Evolutionary conservation across 441 rosid genomes (phyloP).

Genomic region (Populus hybrid): DNA sequence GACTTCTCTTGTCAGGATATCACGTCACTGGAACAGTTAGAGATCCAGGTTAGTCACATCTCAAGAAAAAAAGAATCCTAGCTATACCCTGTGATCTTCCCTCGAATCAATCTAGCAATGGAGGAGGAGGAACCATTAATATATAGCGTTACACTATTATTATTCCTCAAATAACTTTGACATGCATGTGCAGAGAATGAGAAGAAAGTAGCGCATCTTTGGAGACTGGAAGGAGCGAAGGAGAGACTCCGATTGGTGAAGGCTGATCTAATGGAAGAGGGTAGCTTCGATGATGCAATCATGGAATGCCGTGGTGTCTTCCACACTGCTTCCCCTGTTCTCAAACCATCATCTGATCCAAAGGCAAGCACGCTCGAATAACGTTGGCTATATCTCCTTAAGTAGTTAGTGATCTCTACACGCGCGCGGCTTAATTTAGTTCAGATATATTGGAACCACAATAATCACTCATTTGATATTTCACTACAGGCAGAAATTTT

Average conservation of each 20-base stretch:
- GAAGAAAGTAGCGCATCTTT: conserved; percentile 64
- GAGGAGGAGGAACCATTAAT: not conserved
- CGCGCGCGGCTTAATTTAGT: not conserved
- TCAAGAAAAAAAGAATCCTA: not conserved
- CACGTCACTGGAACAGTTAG: conserved; percentile 77
- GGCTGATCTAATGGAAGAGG: conserved; percentile 68
- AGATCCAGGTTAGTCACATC: conserved; percentile 54
- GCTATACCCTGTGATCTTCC: not conserved
- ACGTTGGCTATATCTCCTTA: not conserved
- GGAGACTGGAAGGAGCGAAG: conserved; percentile 74
- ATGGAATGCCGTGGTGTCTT: conserved; percentile 79
- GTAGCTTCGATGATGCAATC: conserved; percentile 79
- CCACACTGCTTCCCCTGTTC: conserved; percentile 90
- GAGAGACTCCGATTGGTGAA: conserved; percentile 71
- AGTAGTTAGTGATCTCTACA: not conserved
- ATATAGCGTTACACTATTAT: not conserved
- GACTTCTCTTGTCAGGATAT: conserved; percentile 70
- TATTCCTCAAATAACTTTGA: not conserved
- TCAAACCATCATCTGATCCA: conserved; percentile 69
- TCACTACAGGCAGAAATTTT: conserved; percentile 61
- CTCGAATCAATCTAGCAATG: not conserved
- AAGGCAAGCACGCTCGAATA: conserved; percentile 38
- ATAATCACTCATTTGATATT: not conserved
- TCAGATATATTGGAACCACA: not conserved
- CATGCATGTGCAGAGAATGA: conserved; percentile 43